Base-by-base conservation (phyloP, 73 alveolate genomes). In the Paramecium sexaurelia region DNA sequence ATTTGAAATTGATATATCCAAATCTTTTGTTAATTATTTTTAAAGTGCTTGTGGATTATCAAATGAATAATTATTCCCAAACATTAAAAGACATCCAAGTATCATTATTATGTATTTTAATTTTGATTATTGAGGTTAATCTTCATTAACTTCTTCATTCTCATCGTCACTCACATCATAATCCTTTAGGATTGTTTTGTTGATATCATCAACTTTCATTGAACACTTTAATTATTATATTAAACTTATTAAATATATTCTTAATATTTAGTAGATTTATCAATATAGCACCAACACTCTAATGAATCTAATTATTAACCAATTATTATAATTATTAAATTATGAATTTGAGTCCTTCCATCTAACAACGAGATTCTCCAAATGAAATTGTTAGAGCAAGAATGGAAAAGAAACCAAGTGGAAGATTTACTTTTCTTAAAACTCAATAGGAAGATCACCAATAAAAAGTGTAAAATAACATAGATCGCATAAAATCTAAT, bases 31-130 rank as follows among this genome's bases (percentile, higher is more conserved):
- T 33, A 78, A 24, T 24, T 78, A 45, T 24, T 27, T 45, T 45
- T 78, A 24, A 1, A 78, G 71, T 17, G 90, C 90, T 43, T 78
- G 19, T 20, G 90, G 90, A 78, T 78, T 78, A 43, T 78, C 90
- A 43, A 78, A 78, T 78, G 90, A 37, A 45, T 39, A 78, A 45
- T 78, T 78, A 55, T 78, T 78, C 19, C 90, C 90, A 41, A 78
- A 78, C 90, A 78, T 78, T 22, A 78, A 24, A 20, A 78, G 20
- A 45, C 90, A 78, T n/a, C 61, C 90, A 29, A 78, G 55, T 1
- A 78, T 33, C 55, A 78, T 36, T 17, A 40, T 61, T 36, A 40
- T 20, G 17, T 37, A 24, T 22, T 39, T 17, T 9, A 78, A 29
- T 78, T 78, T 78, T 20, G 90, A 37, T 6, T 43, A 2, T 0